Conservation (phyloP, 2,329 filamentous ascomycete genomes). For the Allantophomopsis lycopodina region DNA sequence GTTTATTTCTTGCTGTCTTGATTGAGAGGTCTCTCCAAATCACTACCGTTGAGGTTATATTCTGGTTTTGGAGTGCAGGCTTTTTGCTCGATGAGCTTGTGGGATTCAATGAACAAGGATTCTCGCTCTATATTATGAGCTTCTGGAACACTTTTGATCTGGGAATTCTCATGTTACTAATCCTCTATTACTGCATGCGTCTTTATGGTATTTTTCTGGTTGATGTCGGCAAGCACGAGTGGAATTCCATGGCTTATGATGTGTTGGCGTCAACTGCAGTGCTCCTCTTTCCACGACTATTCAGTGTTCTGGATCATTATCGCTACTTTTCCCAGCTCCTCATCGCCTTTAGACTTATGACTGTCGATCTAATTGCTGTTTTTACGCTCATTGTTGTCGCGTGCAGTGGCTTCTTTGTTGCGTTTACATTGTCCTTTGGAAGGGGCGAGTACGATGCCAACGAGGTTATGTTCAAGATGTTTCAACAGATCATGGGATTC, state of each 20-base stretch:
- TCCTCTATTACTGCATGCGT: slow-evolving; percentile 81
- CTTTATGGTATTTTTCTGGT: slow-evolving; percentile 78
- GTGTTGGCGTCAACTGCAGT: slow-evolving; percentile 88
- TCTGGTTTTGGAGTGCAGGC: slow-evolving; percentile 96
- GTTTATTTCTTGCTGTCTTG: slow-evolving; percentile 74
- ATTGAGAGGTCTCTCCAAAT: slow-evolving; percentile 64
- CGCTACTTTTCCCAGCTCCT: slow-evolving; percentile 91
- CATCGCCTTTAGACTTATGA: slow-evolving; percentile 91
- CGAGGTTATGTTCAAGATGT: slow-evolving; percentile 77
- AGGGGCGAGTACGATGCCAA: slow-evolving; percentile 55
- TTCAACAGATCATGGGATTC: slow-evolving; percentile 61
- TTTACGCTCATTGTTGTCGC: slow-evolving; percentile 73
- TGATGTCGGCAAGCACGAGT: slow-evolving; percentile 50
- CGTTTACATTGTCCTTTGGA: slow-evolving; percentile 72
- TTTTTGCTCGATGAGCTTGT: slow-evolving; percentile 96
- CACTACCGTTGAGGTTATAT: slow-evolving; percentile 71
- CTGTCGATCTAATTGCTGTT: slow-evolving; percentile 73
- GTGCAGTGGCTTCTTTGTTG: slow-evolving; percentile 91
- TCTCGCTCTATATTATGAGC: slow-evolving; percentile 92
- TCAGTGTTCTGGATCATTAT: slow-evolving; percentile 88
- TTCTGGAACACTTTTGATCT: slow-evolving; percentile 96
- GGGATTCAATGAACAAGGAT: slow-evolving; percentile 92
- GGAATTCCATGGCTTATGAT: slow-evolving; percentile 82
- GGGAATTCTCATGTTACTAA: slow-evolving; percentile 73
- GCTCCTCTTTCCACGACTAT: slow-evolving; percentile 76